These are phyloP conservation scores for Vicia sativa DNA, from an alignment of 306 rosid genomes.

Conservation along the genomic window DNA sequence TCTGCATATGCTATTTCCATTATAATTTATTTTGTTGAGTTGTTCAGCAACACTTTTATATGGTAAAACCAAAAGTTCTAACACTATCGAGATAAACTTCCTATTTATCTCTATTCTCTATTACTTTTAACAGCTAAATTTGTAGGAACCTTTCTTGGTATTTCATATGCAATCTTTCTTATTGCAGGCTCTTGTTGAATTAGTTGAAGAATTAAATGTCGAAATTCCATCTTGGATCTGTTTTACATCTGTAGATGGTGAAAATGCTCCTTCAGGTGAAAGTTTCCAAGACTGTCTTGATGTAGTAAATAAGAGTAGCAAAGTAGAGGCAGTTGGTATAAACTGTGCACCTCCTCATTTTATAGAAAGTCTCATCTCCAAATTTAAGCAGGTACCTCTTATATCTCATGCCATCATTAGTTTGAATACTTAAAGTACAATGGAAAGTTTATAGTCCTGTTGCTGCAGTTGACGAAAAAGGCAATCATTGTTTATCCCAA, in stretches of 20 bases:
- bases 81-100: background rate
- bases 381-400: slow-evolving; percentile 61
- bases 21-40: background rate
- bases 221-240: slow-evolving; percentile 87
- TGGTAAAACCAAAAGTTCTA: too few relatives aligned
- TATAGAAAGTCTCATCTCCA: slow-evolving; percentile 63
- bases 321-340: slow-evolving; percentile 79
- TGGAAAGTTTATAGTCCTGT: slow-evolving; percentile 17
- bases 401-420: background rate
- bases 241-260: slow-evolving; percentile 83
- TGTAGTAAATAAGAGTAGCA: slow-evolving; percentile 55
- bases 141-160: slow-evolving; percentile 1
- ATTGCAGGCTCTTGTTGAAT: slow-evolving; percentile 72
- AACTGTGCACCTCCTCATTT: slow-evolving; percentile 93
- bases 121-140: background rate
- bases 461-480: slow-evolving; percentile 72
- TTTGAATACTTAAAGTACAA: background rate
- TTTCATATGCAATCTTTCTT: slow-evolving; percentile 13
- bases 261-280: slow-evolving; percentile 86
- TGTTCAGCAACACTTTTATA: background rate
- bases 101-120: background rate
- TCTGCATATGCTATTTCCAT: background rate
- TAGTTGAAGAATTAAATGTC: slow-evolving; percentile 80
- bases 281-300: slow-evolving; percentile 75
- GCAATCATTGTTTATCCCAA: slow-evolving; percentile 80